Base-by-base conservation (phyloP, 2,329 filamentous ascomycete genomes). In the Neofusicoccum ribis region DNA sequence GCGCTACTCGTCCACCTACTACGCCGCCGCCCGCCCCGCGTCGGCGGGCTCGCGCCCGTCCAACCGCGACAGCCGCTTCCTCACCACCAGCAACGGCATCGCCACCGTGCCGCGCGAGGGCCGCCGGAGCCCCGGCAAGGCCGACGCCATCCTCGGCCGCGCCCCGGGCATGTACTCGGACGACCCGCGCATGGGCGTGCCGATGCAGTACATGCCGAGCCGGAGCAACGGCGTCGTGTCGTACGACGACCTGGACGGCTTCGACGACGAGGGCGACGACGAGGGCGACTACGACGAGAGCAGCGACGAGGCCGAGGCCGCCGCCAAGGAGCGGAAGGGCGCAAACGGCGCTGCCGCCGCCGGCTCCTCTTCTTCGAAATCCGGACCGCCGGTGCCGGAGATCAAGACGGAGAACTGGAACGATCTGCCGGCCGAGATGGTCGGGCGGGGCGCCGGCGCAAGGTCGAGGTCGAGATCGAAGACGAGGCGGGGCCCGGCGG, bases 341-440 rank as follows among this genome's bases (percentile, higher is more conserved):
- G 72, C 76, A 12, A 37, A 20, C 37, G 12, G 20, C 31, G 6
- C 37, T 15, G 39, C 31, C 14, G 23, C n/a, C n/a, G n/a, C n/a
- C n/a, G n/a, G n/a, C n/a, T n/a, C 46, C 14, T 17, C 51, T 62
- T 56, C 31, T 44, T 46, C 65, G 64, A 63, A 67, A 7, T 8
- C 49, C 1, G 8, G 27, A 11, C 11, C 62, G 20, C 20, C 27
- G 7, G 17, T 46, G 3, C 43, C 56, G 46, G 66, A 72, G 3
- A 68, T 66, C 65, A 49, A 59, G 52, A 80, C 75, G 9, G 72
- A 71, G 49, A 79, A 81, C 62, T 83, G 81, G 81, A 83, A 83
- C 63, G 81, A 83, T 65, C 72, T 83, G 4, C 81, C 81, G 14
- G 80, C 81, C 5, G 81, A 80, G 17, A 80, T 81, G 36, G 70